phyloP scores from a whole-genome alignment of 1,284 basidiomycete species.

The Puccinia polysora region DNA sequence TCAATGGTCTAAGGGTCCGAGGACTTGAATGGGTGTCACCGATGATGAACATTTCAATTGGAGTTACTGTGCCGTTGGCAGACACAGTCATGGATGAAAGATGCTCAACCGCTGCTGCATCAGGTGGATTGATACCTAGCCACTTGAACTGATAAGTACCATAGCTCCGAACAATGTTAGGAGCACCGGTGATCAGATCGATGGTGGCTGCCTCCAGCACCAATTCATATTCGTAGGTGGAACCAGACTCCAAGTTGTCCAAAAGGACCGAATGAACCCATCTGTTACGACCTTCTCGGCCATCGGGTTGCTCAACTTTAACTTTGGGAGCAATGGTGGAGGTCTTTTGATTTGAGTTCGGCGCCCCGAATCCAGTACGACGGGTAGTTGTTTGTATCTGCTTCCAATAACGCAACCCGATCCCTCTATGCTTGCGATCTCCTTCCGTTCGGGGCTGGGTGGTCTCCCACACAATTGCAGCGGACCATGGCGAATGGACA shows the following conservation, averaged over 20 bases:
- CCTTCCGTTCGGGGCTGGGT: conserved; percentile 42
- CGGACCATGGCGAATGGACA: conserved; percentile 44
- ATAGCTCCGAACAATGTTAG: conserved; percentile 23
- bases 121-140: conserved; percentile 45
- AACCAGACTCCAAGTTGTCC: conserved; percentile 16
- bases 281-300: conserved; percentile 23
- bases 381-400: conserved; percentile 25
- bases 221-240: conserved; percentile 45
- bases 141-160: conserved; percentile 34
- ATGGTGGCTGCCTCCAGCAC: conserved; percentile 6
- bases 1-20: conserved; percentile 45
- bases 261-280: conserved; percentile 46
- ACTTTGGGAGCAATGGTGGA: conserved; percentile 20
- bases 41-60: conserved; percentile 46
- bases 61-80: conserved; percentile 18
- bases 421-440: conserved; percentile 17
- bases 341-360: conserved; percentile 14
- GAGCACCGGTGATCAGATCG: background rate
- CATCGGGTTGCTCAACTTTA: conserved; percentile 21
- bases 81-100: conserved; percentile 23
- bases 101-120: conserved; percentile 4
- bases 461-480: conserved; percentile 48
- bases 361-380: conserved; percentile 3
- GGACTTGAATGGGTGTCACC: conserved; percentile 49
- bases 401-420: conserved; percentile 39